Evolutionary conservation across 2,329 filamentous ascomycete species (phyloP), one percentile per base, ranked within the genome.

Genomic region (Diaporthe humulicola): DNA sequence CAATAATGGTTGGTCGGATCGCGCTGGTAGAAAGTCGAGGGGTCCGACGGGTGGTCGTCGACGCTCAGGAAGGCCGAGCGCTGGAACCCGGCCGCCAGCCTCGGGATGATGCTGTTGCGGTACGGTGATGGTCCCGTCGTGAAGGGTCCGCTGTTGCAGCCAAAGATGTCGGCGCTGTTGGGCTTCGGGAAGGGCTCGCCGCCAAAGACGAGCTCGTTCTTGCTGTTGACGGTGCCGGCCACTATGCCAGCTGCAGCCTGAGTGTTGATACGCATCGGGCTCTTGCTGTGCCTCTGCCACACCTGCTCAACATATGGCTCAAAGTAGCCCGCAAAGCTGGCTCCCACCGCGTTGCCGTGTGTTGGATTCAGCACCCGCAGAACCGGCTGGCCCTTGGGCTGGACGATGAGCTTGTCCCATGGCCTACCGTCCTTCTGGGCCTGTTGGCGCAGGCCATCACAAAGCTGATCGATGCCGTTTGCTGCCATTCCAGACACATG

Each of bases 91-190:
- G 77, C 87, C 79, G 67, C 91, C 83, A 82, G 87, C 78, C 77
- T 83, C 42, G 83, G 93, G 88, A 78, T 86, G 70, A 86, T 84
- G 28, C 83, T 84, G 82, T 79, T 87, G 66, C 80, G 86, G 79
- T 74, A 80, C 30, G 80, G 75, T 70, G 75, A 88, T 79, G 60
- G 85, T 79, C 77, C 84, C 10, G 82, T 85, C 10, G 86, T 84
- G 77, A 93, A 93, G 0, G 91, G 90, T 0, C 91, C 91, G 2
- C 88, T 90, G 77, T 89, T 91, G 83, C 92, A 93, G 48, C 88
- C 88, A 79, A 94, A 90, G 76, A 95, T 92, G 81, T 94, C 93
- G 17, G 84, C 84, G 2, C 90, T 89, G 1, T 84, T 87, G 0
- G 93, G 93, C 74, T 88, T 86, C 1, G 80, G 74, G 80, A 94